Conservation (phyloP, 306 rosid genomes). For the Lablab purpureus region DNA sequence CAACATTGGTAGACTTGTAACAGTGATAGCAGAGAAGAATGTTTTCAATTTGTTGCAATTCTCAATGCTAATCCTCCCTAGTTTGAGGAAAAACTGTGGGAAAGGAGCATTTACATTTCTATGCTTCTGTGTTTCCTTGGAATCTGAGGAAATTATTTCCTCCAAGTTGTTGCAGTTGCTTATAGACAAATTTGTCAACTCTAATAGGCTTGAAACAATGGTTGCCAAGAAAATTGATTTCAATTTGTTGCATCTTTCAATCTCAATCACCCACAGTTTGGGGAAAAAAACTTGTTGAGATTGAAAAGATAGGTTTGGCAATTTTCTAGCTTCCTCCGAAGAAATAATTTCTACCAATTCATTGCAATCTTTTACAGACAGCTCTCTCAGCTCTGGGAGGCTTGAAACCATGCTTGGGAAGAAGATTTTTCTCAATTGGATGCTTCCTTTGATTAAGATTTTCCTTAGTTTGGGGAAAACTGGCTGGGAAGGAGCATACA, state of each 20-base stretch:
- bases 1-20: constrained; percentile 6
- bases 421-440: constrained; percentile 8
- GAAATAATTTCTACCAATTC: constrained; percentile 19
- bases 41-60: constrained; percentile 18
- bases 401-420: not conserved
- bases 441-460: constrained; percentile 5
- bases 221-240: not conserved
- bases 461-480: not conserved
- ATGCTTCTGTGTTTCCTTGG: not conserved
- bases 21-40: not conserved
- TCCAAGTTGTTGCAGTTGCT: not conserved
- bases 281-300: constrained; percentile 21
- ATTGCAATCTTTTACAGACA: not conserved
- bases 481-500: not conserved
- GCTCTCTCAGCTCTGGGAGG: not conserved
- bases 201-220: not conserved
- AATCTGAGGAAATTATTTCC: constrained; percentile 1
- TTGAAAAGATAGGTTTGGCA: not conserved
- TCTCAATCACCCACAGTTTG: constrained; percentile 1
- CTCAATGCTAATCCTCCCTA: not conserved
- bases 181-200: not conserved
- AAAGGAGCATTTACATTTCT: not conserved
- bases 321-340: not conserved
- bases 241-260: constrained; percentile 10
- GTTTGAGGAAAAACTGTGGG: not conserved